Evolutionary conservation across 192 early-diverging fungal genomes (phyloP).

Genomic region (Coemansia sp.): DNA sequence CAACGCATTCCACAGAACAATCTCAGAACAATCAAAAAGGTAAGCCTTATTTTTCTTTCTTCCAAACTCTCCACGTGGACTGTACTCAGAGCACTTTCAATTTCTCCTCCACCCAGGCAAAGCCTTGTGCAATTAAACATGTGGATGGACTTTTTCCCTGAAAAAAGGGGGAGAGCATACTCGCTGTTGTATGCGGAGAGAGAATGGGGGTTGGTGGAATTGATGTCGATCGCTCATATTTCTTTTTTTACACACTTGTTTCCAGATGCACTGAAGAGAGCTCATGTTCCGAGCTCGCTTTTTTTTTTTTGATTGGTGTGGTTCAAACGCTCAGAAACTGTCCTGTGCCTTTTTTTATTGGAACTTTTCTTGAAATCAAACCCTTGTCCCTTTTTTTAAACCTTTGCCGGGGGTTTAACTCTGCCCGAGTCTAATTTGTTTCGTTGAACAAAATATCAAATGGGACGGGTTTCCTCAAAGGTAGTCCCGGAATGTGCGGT

Average conservation of each 20-base stretch:
- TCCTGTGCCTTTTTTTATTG: not conserved
- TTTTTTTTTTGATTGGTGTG: not conserved
- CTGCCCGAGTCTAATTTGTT: not conserved
- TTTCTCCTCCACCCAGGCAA: too few species aligned
- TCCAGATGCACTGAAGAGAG: too few species aligned
- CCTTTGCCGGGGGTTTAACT: not conserved
- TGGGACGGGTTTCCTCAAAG: too few species aligned
- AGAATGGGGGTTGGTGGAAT: slow-evolving; percentile 36
- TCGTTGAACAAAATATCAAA: not conserved
- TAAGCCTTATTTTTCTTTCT: slow-evolving; percentile 1
- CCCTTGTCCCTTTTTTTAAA: not conserved
- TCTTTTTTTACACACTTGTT: not conserved
- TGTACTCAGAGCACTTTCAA: too few species aligned
- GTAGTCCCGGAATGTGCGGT: too few species aligned
- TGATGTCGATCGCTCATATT: slow-evolving; percentile 16
- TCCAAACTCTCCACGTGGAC: not conserved
- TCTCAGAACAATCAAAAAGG: slow-evolving; percentile 1
- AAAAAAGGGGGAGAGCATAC: too few species aligned
- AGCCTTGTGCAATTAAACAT: too few species aligned
- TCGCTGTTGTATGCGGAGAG: too few species aligned
- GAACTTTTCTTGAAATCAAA: not conserved
- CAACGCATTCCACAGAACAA: not conserved
- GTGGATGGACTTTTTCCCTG: too few species aligned
- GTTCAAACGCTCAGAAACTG: not conserved
- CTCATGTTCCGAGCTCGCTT: too few species aligned